phyloP scores from a whole-genome alignment of 176 grass and related monocot species.

The Musa beccarii region DNA sequence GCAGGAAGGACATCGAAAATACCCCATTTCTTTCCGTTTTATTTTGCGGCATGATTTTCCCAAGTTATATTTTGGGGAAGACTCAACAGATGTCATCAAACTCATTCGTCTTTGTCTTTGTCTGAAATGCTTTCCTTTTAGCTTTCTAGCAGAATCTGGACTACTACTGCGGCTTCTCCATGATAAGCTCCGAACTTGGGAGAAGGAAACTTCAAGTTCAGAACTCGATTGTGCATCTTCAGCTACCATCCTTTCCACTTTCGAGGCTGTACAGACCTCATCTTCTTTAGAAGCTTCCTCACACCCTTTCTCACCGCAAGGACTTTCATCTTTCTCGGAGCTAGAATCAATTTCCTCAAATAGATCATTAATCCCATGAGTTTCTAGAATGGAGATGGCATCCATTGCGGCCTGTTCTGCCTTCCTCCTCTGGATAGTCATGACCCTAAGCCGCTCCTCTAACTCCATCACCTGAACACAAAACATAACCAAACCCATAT shows the following conservation, averaged over 20 bases:
- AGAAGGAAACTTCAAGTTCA: conserved; percentile 23
- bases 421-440: conserved; percentile 58
- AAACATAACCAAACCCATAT: background rate
- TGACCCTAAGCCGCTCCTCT: conserved; percentile 72
- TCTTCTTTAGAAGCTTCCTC: conserved; percentile 4
- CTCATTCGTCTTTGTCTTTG: conserved; percentile 39
- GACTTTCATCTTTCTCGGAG: conserved; percentile 36
- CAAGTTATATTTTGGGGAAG: conserved; percentile 73
- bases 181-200: conserved; percentile 50
- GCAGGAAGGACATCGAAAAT: conserved; percentile 7
- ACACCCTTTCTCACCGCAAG: conserved; percentile 7
- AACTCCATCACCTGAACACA: conserved; percentile 62
- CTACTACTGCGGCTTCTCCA: conserved; percentile 76
- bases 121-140: conserved; percentile 49
- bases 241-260: conserved; percentile 14
- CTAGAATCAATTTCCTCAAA: conserved; percentile 41
- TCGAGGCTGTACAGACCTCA: conserved; percentile 1
- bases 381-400: conserved; percentile 51
- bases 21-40: conserved; percentile 54
- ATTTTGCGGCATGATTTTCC: conserved; percentile 89
- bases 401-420: conserved; percentile 56
- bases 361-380: conserved; percentile 50
- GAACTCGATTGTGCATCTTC: conserved; percentile 43
- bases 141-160: conserved; percentile 43
- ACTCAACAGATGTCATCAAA: conserved; percentile 34